These are phyloP conservation scores for Penicillium paneum DNA, from an alignment of 2,329 filamentous ascomycete species.

Conservation along the genomic window DNA sequence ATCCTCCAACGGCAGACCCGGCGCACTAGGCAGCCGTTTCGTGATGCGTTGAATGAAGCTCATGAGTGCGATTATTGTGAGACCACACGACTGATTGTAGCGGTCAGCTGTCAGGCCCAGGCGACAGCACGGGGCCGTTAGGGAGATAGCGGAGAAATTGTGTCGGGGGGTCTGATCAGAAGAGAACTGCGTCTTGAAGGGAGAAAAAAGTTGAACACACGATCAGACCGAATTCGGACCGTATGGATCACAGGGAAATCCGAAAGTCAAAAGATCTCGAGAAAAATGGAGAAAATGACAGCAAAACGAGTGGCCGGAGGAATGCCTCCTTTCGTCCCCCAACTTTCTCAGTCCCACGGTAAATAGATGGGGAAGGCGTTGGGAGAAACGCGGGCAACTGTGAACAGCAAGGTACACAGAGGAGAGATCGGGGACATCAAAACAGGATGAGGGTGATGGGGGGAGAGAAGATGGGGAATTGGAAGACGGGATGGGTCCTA, in stretches of 20 bases:
- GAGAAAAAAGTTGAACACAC: neutral
- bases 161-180: conserved; percentile 10
- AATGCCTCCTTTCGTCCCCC: conserved; percentile 41
- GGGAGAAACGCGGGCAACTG: conserved; percentile 26
- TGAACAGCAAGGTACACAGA: conserved; percentile 27
- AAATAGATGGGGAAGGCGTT: conserved; percentile 30
- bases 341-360: conserved; percentile 32
- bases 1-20: conserved; percentile 48
- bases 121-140: conserved; percentile 16
- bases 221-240: conserved; percentile 1
- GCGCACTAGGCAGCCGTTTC: conserved; percentile 51
- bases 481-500: conserved; percentile 26
- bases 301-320: conserved; percentile 43
- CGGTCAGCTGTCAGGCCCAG: conserved; percentile 19
- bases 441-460: conserved; percentile 18
- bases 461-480: conserved; percentile 25
- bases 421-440: conserved; percentile 31
- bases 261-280: conserved; percentile 7
- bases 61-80: conserved; percentile 42
- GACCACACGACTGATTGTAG: conserved; percentile 11
- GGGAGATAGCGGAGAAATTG: conserved; percentile 11
- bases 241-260: conserved; percentile 22
- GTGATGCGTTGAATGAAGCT: conserved; percentile 53
- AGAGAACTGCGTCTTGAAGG: neutral
- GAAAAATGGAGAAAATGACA: conserved; percentile 25